Conservation (phyloP, 257 asterid species). For the Anisodus tanguticus region DNA sequence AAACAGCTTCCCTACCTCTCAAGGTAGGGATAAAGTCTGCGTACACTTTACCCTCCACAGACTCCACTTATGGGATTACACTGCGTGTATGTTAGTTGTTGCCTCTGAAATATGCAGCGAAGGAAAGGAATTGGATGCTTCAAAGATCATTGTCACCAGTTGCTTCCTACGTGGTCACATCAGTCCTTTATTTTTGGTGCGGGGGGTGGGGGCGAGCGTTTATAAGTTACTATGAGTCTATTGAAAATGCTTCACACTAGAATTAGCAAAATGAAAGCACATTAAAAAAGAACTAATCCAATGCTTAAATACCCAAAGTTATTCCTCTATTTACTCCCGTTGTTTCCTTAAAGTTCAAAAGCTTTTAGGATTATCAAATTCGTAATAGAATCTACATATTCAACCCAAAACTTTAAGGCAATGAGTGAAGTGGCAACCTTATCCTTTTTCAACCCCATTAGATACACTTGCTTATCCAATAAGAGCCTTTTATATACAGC, state of each 20-base stretch:
- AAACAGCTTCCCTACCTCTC: too few species aligned
- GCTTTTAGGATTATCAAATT: neutral
- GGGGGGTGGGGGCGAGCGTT: neutral
- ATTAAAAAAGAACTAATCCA: neutral
- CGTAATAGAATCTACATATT: neutral
- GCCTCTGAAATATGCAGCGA: neutral
- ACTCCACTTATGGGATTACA: too few species aligned
- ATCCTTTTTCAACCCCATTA: neutral
- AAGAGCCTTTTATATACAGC: neutral
- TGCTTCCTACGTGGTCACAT: neutral
- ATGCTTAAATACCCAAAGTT: neutral
- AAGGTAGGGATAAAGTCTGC: too few species aligned
- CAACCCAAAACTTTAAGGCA: slow-evolving; percentile 10
- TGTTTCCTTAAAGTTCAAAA: neutral
- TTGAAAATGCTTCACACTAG: neutral
- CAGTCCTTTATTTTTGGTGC: neutral
- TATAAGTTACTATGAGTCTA: neutral
- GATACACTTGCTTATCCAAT: slow-evolving; percentile 3
- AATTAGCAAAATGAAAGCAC: neutral
- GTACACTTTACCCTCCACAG: too few species aligned
- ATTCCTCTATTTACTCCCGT: neutral
- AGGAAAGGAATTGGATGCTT: neutral
- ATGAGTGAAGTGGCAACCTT: neutral
- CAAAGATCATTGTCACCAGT: neutral
- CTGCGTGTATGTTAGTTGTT: too few species aligned